Base-by-base conservation (phyloP, 768 basidiomycete species). In the Tephrocybe sp. region DNA sequence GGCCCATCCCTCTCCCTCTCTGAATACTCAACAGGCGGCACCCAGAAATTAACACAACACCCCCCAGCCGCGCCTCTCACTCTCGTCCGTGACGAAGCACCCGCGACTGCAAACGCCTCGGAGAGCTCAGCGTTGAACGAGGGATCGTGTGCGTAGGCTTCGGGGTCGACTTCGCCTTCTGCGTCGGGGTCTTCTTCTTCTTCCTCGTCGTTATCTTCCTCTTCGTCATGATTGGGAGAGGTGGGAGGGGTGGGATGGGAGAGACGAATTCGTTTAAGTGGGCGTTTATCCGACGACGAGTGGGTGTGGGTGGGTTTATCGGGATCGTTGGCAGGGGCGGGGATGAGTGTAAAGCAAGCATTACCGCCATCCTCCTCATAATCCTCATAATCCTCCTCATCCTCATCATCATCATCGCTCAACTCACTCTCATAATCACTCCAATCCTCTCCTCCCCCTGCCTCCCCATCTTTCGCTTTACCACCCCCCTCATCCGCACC, bases 101-200 rank as follows among this genome's bases (percentile, higher is more conserved):
- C 46, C 43, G 1, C 0, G 58, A 50, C 18, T 15, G 33, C 33
- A n/a, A 34, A 15, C 8, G 59, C 63, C 23, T 63, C 64, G 5
- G 66, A 68, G n/a, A 72, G 56, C 54, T 69, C 69, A 1, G 66
- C 61, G 19, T 71, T 70, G 49, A 70, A 72, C 13, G 66, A 64
- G 7, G 71, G 71, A 38, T 72, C 71, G 6, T 61, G 57, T 39
- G 49, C 49, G 11, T 61, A 66, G 8, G 67, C 63, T 47, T 68
- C 68, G 22, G 67, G 62, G 16, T 68, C 69, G 9, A 60, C 56
- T 43, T 67, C 69, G 23, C 64, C 64, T 44, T 65, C 68, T n/a
- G 65, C 68, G 18, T 67, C 66, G 1, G 57, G 60, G 42, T 67
- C 66, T 34, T 61, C 57, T 6, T 43, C 42, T 1, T 38, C 29